Evolutionary conservation across 805 yeast genomes (phyloP), one percentile per base, ranked within the genome.

Genomic region (Sungouiella blattae): DNA sequence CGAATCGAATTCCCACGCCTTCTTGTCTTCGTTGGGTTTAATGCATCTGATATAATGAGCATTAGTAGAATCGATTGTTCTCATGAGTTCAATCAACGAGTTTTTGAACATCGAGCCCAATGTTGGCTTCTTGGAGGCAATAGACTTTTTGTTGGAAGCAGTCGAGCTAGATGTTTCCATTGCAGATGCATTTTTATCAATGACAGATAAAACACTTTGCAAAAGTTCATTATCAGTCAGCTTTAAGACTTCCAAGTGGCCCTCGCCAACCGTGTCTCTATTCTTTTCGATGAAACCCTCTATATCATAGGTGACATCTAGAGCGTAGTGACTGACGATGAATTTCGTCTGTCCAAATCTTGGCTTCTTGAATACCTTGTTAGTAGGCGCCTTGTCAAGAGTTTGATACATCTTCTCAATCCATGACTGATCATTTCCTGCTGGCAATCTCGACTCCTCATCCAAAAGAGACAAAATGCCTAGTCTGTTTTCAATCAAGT

Each of bases 21-120:
- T 82, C 62, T 93, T 91, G 45, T 80, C 81, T 53, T 88, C 96
- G 59, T 91, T 91, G 5, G 98, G 98, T 62, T 91, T 91, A 57
- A 93, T 91, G 71, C 98, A 91, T 58, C 98, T 83, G 57, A 91
- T 91, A 55, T 91, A 91, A 60, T 91, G 98, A 25, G 83, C 98
- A 59, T 93, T 91, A 2, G 98, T 91, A 1, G 96, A 84, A 58
- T 91, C 79, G 39, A 91, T 91, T 0, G 98, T 91, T 24, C 66
- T 67, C 98, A 93, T 91, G 47, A 91, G 75, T 51, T 91, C 97
- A 50, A 88, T 85, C 62, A 91, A 73, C 2, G 97, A 91, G 37
- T 79, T 80, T 58, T 91, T 91, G 75, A 91, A 91, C 60, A 91
- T 87, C 3, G 95, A 85, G 21, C 98, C 98, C 43, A 91, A 72